A percentile compares a stretch with the other conserved stretches of the same genome.
phyloP scores from a whole-genome alignment of 305 asterid genomes.

The Striga hermonthica region DNA sequence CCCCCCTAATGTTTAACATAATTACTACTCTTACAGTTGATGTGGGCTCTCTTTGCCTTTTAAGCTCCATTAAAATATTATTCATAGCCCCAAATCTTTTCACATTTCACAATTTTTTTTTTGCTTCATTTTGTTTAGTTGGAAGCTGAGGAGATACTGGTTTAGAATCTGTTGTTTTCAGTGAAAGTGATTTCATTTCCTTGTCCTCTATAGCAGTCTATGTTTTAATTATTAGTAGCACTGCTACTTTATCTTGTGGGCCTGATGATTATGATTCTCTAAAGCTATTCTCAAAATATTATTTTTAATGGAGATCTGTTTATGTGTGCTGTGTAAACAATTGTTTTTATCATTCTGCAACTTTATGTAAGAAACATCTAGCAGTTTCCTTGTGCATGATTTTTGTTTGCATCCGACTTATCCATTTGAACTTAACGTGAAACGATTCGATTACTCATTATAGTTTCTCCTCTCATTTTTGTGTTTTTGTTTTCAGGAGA shows the following conservation, averaged over 20 bases:
- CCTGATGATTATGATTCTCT: constrained; percentile 36
- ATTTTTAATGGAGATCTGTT: no score
- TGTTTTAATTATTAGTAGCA: constrained; percentile 34
- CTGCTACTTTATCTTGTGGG: constrained; percentile 43
- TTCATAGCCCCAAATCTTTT: not conserved
- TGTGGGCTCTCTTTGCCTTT: constrained; percentile 26
- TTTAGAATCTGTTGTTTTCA: constrained; percentile 33
- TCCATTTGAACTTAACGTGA: constrained; percentile 28
- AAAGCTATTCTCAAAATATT: no score
- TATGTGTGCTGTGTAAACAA: constrained; percentile 1
- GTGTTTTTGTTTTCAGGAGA: constrained; percentile 26
- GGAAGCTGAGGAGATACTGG: constrained; percentile 28
- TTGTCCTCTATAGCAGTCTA: constrained; percentile 36
- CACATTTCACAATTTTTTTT: not conserved
- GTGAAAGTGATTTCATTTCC: constrained; percentile 41
- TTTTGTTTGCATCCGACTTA: not conserved
- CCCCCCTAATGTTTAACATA: no score
- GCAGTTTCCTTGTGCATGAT: not conserved
- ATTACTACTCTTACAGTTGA: not conserved
- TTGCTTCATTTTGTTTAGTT: constrained; percentile 6
- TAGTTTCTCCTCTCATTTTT: no score
- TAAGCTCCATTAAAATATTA: constrained; percentile 21
- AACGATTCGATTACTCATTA: constrained; percentile 4
- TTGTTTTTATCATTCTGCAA: constrained; percentile 7
- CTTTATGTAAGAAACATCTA: constrained; percentile 22